phyloP scores from a whole-genome alignment of 352 stramenopile species.

The Pythium utonaiense region DNA sequence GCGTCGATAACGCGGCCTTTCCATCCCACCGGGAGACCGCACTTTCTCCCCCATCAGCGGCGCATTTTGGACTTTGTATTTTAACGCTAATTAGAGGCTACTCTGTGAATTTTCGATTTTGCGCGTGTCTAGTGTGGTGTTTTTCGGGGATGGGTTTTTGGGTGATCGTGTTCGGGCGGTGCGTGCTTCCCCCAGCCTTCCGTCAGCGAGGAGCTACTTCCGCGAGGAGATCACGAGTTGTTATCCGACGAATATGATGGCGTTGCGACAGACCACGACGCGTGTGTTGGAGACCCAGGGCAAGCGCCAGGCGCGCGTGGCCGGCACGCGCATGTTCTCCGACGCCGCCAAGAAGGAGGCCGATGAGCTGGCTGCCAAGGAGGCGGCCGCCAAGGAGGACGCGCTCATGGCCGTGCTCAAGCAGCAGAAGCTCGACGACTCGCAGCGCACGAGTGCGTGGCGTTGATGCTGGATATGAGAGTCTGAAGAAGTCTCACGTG shows the following conservation, averaged over 20 bases:
- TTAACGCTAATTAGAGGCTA: slow-evolving; percentile 10
- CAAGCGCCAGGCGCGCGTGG: slow-evolving; percentile 16
- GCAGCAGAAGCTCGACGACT: slow-evolving; percentile 41
- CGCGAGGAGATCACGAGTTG: slow-evolving; percentile 2
- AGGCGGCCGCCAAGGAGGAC: slow-evolving; percentile 40
- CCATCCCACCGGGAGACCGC: too few relatives aligned
- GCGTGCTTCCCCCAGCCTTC: slow-evolving; percentile 5
- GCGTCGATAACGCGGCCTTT: slow-evolving; percentile 18
- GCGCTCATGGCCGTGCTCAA: slow-evolving; percentile 38
- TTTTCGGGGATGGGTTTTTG: slow-evolving; percentile 13
- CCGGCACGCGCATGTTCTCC: slow-evolving; percentile 38
- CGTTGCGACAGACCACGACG: slow-evolving; percentile 23
- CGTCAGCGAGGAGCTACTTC: slow-evolving; percentile 5
- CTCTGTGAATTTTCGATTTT: slow-evolving; percentile 11
- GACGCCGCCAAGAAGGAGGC: slow-evolving; percentile 32
- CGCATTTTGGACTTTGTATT: slow-evolving; percentile 6
- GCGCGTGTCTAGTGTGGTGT: not conserved
- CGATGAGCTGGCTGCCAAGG: slow-evolving; percentile 41
- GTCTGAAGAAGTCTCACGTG: too few relatives aligned
- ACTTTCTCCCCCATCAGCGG: too few relatives aligned
- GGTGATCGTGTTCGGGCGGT: slow-evolving; percentile 23
- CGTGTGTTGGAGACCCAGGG: slow-evolving; percentile 20
- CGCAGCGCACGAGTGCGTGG: slow-evolving; percentile 50
- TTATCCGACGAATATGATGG: slow-evolving; percentile 17
- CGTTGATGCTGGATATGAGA: not conserved